Percentiles rank a stretch among this genome's conserved stretches.
Conservation (phyloP, 2,329 filamentous ascomycete genomes). For the Allantophomopsis cytisporea region DNA sequence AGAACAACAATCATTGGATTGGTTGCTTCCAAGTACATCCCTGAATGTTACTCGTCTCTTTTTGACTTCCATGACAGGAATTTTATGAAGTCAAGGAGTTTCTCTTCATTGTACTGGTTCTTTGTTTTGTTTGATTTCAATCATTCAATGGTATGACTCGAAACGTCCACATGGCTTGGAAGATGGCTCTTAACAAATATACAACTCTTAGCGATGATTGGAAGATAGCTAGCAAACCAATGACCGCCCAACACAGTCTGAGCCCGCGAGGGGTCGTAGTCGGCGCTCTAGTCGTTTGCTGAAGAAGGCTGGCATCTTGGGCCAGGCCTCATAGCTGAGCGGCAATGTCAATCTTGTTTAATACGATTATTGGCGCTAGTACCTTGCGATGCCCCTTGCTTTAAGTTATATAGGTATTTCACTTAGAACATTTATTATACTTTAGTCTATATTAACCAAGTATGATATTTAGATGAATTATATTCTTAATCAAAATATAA, state of each 20-base stretch:
- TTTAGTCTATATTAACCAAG: slow-evolving; percentile 89
- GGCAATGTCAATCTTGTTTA: slow-evolving; percentile 91
- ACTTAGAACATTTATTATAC: slow-evolving; percentile 68
- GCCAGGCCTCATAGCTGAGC: slow-evolving; percentile 77
- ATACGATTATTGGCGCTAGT: slow-evolving; percentile 92
- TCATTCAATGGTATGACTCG: too few species aligned
- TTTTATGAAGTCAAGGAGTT: too few species aligned
- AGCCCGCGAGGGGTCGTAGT: not conserved
- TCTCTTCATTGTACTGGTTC: too few species aligned
- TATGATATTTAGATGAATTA: slow-evolving; percentile 79
- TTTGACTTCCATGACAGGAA: too few species aligned
- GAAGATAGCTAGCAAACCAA: not conserved
- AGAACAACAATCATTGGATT: too few species aligned
- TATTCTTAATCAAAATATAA: slow-evolving; percentile 92
- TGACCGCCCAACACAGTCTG: not conserved
- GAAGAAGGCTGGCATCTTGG: slow-evolving; percentile 53
- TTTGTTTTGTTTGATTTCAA: too few species aligned
- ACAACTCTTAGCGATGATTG: too few species aligned
- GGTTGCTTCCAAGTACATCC: too few species aligned
- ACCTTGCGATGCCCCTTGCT: slow-evolving; percentile 54
- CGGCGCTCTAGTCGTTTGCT: slow-evolving; percentile 25
- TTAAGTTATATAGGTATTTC: slow-evolving; percentile 92
- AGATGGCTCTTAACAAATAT: too few species aligned
- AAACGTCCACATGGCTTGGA: too few species aligned
- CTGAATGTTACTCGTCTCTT: too few species aligned